Evolutionary conservation across 2,329 filamentous ascomycete species (phyloP).

Genomic region (Dactylellina drechsleri): DNA sequence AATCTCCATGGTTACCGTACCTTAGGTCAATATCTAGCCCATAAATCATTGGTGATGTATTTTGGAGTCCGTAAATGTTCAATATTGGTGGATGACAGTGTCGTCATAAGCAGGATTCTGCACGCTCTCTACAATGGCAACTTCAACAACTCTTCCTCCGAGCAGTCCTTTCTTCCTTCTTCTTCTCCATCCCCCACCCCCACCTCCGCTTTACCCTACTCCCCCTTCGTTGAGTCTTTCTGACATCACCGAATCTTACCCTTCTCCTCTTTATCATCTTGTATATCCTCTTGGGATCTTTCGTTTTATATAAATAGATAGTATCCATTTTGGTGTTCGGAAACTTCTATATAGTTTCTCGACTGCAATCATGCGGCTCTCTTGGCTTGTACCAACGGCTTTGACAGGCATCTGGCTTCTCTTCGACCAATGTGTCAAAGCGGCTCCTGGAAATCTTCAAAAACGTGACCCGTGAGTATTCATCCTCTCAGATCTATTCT

Average conservation of each 20-base stretch:
- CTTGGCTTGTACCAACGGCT: constrained; percentile 9
- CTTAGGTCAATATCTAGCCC: too few relatives aligned
- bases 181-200: background rate
- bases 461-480: constrained; percentile 48
- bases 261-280: background rate
- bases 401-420: constrained; percentile 25
- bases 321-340: background rate
- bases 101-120: too few relatives aligned
- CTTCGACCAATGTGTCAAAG: constrained; percentile 17
- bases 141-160: background rate
- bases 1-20: too few relatives aligned
- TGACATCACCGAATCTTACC: background rate
- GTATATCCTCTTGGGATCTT: constrained; percentile 5
- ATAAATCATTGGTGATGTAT: too few relatives aligned
- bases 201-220: background rate
- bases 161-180: background rate
- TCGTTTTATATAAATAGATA: constrained; percentile 39
- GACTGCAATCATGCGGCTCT: constrained; percentile 20
- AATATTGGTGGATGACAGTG: too few relatives aligned
- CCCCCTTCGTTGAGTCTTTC: background rate
- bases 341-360: background rate
- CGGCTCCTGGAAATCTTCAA: constrained; percentile 39
- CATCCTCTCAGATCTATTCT: background rate
- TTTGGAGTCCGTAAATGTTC: too few relatives aligned
- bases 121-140: background rate